phyloP scores from a whole-genome alignment of 2,329 filamentous ascomycete species.

The Aspergillus sp. region DNA sequence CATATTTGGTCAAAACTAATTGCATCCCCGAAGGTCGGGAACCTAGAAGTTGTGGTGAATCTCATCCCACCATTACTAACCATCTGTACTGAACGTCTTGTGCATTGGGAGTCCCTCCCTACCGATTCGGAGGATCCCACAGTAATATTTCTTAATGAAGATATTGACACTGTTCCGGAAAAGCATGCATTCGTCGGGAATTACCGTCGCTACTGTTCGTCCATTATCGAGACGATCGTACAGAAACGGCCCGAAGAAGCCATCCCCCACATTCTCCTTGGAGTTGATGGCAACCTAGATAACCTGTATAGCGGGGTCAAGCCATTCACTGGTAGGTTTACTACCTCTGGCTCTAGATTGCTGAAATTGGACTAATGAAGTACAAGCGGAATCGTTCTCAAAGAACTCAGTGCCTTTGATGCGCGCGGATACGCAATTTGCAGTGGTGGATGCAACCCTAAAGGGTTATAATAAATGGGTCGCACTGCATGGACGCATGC shows the following conservation, averaged over 20 bases:
- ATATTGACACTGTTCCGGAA: constrained; percentile 92
- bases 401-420: constrained; percentile 52
- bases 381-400: constrained; percentile 36
- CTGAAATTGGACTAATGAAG: not conserved
- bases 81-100: constrained; percentile 76
- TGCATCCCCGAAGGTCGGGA: constrained; percentile 67
- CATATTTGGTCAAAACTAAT: constrained; percentile 87
- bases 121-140: constrained; percentile 79
- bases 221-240: constrained; percentile 84
- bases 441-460: constrained; percentile 81
- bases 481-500: constrained; percentile 50
- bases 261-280: constrained; percentile 79
- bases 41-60: constrained; percentile 56
- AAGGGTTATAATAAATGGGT: constrained; percentile 89
- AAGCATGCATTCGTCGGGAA: constrained; percentile 94
- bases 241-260: constrained; percentile 79
- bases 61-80: constrained; percentile 75
- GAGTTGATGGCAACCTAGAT: constrained; percentile 71
- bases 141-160: constrained; percentile 80
- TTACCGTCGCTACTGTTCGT: constrained; percentile 85
- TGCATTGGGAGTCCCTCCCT: constrained; percentile 84
- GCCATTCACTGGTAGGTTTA: constrained; percentile 61
- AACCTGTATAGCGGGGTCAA: constrained; percentile 72
- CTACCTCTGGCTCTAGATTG: not conserved
- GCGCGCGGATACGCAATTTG: constrained; percentile 83